A percentile compares a stretch with the other conserved stretches of the same genome.
phyloP scores from a whole-genome alignment of 2,329 filamentous ascomycete species.

The Hypoxylon sp. region DNA sequence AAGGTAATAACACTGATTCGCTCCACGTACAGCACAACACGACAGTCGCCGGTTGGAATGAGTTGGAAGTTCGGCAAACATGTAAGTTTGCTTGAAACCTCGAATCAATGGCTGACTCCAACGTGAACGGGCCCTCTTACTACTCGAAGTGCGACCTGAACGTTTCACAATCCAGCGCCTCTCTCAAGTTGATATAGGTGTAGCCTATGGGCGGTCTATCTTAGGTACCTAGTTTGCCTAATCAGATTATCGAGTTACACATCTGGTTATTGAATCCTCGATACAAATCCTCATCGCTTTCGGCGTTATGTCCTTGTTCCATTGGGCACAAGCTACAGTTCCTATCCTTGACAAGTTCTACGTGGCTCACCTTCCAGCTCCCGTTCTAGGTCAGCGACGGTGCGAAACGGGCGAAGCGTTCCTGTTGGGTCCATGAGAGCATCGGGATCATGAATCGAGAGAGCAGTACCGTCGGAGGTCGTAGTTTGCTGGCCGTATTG shows the following conservation, averaged over 20 bases:
- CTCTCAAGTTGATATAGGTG: too few species aligned
- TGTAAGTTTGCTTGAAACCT: background rate
- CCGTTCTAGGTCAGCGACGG: constrained; percentile 17
- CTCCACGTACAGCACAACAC: background rate
- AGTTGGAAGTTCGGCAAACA: background rate
- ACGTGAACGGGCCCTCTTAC: background rate
- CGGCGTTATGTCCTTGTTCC: too few species aligned
- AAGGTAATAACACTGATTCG: background rate
- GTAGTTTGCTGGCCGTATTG: background rate
- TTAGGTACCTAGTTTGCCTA: too few species aligned
- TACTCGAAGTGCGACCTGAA: background rate
- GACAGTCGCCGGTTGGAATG: background rate
- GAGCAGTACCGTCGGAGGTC: constrained; percentile 2
- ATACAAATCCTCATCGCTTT: too few species aligned
- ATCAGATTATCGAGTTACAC: too few species aligned
- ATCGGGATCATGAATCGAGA: constrained; percentile 34
- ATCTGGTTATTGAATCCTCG: too few species aligned
- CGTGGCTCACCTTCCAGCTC: background rate
- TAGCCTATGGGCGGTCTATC: too few species aligned
- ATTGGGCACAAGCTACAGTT: too few species aligned
- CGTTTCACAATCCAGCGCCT: background rate
- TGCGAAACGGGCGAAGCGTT: constrained; percentile 38
- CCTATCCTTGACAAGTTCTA: too few species aligned
- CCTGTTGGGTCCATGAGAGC: constrained; percentile 35
- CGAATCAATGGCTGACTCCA: background rate